Conservation (phyloP, 2,329 filamentous ascomycete species). For the Apiospora pterosperma region DNA sequence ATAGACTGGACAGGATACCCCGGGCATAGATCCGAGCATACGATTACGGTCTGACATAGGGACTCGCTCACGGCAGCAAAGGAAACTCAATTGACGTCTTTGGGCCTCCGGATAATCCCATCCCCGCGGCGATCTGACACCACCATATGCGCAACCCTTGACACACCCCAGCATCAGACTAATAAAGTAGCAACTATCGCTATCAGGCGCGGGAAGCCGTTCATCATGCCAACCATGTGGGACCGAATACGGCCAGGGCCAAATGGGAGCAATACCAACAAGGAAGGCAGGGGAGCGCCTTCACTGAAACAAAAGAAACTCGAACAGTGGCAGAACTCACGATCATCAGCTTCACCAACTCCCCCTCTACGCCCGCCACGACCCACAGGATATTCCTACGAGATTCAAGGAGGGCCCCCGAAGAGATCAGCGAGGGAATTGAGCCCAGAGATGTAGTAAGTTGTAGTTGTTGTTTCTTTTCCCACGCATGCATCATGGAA, state of each 20-base stretch:
- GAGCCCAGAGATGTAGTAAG: conserved; percentile 1
- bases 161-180: not conserved
- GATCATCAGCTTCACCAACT: conserved; percentile 13
- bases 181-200: not conserved
- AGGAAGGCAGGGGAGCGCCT: conserved; percentile 9
- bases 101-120: not conserved
- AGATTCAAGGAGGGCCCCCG: conserved; percentile 10
- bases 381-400: conserved; percentile 12
- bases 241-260: conserved; percentile 28
- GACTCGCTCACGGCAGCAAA: not conserved
- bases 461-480: conserved; percentile 4
- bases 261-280: not conserved
- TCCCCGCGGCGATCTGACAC: conserved; percentile 12
- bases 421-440: not conserved
- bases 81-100: not conserved
- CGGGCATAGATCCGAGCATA: not conserved
- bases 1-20: not conserved
- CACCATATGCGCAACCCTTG: not conserved
- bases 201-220: not conserved
- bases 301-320: conserved; percentile 24
- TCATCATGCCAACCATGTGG: conserved; percentile 28
- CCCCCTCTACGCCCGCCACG: not conserved
- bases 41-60: not conserved
- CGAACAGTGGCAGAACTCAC: conserved; percentile 28
- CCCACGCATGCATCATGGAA: not conserved